Evolutionary conservation across 495 filamentous ascomycete genomes (phyloP), one percentile per base, ranked within the genome.

Genomic region (Neurospora tetraspora): DNA sequence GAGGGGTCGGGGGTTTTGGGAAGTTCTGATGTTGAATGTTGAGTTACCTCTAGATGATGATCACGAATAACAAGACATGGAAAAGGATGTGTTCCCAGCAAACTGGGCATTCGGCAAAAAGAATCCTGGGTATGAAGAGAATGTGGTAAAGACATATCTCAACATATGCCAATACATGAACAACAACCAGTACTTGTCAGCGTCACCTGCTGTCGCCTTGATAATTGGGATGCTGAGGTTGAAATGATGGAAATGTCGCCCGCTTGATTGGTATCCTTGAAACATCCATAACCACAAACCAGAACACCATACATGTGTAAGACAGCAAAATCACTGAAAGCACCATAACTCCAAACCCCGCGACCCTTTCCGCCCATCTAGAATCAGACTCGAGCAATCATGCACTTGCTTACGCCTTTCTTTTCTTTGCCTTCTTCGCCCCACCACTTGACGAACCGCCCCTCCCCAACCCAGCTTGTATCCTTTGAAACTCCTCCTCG

Each of bases 401-500:
- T 27, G 10, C 47, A 14, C 10, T 14, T 59, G 20, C 47, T 77
- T 71, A 79, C 69, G 72, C 68, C 27, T 73, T 77, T 37, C 72
- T 72, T 71, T 76, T 79, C 77, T 83, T 86, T 16, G 72, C 78
- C 74, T 84, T 86, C 78, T 85, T 87, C 68, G 81, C 72, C 0
- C 27, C 53, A 8, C 53, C 0, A 1, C 27, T 34, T 4, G n/a
- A n/a, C n/a, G n/a, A n/a, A n/a, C 42, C 34, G 2, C 43, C 31
- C 43, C 65, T 71, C 0, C 43, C 39, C 70, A 80, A 76, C 0
- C 77, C 72, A n/a, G 74, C 75, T 43, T 78, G 79, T 20, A 81
- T 45, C 31, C 82, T 85, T 75, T 89, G 85, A 76, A 93, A 94
- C 11, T 87, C 85, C 80, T 92, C 91, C 77, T 93, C 92, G 0